Percentiles rank a stretch among this genome's conserved stretches.
phyloP scores from a whole-genome alignment of 345 rosid genomes.

The Eucalyptus cloeziana region DNA sequence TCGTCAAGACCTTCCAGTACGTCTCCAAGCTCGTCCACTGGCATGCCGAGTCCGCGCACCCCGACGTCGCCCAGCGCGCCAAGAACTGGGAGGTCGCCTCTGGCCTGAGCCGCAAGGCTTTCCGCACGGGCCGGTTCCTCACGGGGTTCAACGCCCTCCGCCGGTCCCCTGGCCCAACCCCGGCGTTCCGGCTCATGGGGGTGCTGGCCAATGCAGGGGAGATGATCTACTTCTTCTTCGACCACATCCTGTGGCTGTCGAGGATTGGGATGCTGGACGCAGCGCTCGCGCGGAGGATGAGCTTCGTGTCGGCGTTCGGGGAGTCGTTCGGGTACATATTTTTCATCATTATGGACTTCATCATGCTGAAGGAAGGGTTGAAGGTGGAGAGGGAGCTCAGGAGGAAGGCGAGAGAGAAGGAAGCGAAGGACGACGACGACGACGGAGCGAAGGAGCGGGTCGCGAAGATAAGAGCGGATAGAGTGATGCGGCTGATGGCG shows the following conservation, averaged over 20 bases:
- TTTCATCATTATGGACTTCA: conserved; percentile 57
- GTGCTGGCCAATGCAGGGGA: conserved; percentile 87
- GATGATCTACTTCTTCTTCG: conserved; percentile 93
- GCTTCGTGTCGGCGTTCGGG: conserved; percentile 92
- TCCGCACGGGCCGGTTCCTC: conserved; percentile 83
- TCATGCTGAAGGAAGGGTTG: conserved; percentile 43
- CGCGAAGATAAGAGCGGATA: conserved; percentile 38
- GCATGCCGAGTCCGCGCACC: conserved; percentile 41
- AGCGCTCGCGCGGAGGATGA: conserved; percentile 58
- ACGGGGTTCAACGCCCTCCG: conserved; percentile 84
- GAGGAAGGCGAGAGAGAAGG: background rate
- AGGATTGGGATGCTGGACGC: conserved; percentile 74
- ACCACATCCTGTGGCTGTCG: conserved; percentile 90
- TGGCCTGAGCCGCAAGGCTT: conserved; percentile 91
- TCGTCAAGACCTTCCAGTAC: conserved; percentile 94
- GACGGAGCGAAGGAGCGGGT: conserved; percentile 15
- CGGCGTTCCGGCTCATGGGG: conserved; percentile 29
- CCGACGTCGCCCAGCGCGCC: conserved; percentile 47
- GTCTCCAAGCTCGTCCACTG: conserved; percentile 88
- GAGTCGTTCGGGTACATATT: conserved; percentile 93
- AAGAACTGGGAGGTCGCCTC: conserved; percentile 95
- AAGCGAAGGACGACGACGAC: conserved; percentile 2
- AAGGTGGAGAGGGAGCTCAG: conserved; percentile 28
- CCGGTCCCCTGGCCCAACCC: conserved; percentile 52
- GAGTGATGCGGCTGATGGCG: conserved; percentile 82